Base-by-base conservation (phyloP, 2,329 filamentous ascomycete genomes). In the Colletotrichum spinosum region DNA sequence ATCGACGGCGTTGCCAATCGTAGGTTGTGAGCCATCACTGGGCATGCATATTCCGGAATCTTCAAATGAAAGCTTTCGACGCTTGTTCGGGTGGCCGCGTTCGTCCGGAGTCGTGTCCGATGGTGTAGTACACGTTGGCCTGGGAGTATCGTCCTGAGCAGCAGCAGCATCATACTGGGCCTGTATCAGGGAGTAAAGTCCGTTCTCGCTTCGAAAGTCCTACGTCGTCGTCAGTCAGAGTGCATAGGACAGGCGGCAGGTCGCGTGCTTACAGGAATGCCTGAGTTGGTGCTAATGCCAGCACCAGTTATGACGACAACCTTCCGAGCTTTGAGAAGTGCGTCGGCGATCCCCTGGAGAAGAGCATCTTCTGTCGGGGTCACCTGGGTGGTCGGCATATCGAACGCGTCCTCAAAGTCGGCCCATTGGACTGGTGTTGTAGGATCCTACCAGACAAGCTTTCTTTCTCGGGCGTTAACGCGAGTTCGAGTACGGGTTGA, bases 221-320 rank as follows among this genome's bases (percentile, higher is more conserved):
- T 91, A 68, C 4, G 42, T 34, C 39, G 67, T 72, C 67, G 68
- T 70, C 55, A 64, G 11, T 41, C 58, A 61, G 39, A 39, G 53
- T 55, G n/a, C 13, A 7, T 35, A 8, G 6, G 39, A 15, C 8
- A 33, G 15, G n/a, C 5, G 33, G 2, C 15, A n/a, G 9, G 46
- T 11, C 8, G 25, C 25, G 25, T 25, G 75, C 84, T 72, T 80
- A 92, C 90, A 55, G 90, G 90, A 73, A 92, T 92, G 60, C 90
- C 90, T 68, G 89, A 92, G 74, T 92, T 92, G 55, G 90, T 92
- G 73, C 89, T 91, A 73, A 92, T 92, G 56, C 90, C 90, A 53
- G 90, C 90, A 54, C 90, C 90, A 0, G 90, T 92, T 38, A 92
- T 82, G 17, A 92, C 86, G 8, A 92, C 83, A n/a, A 92, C 83